Conservation (phyloP, 2,329 filamentous ascomycete genomes). For the Falciphora oryzae region DNA sequence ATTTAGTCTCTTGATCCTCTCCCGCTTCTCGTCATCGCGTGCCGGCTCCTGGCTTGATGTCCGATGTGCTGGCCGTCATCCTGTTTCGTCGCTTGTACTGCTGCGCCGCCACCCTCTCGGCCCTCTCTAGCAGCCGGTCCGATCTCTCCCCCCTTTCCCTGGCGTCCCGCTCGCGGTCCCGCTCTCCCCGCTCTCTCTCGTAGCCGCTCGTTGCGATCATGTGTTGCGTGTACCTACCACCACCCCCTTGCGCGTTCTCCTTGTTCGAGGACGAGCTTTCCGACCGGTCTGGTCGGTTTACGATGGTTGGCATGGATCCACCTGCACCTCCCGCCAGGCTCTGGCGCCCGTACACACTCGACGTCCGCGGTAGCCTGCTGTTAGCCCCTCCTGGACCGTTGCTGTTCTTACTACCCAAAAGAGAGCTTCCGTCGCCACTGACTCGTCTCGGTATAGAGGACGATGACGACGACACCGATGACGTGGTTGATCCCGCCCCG, state of each 20-base stretch:
- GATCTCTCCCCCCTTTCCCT: conserved; percentile 4
- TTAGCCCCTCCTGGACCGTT: conserved; percentile 6
- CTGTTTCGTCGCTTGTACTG: conserved; percentile 7
- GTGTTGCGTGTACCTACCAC: neutral
- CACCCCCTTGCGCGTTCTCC: conserved; percentile 16
- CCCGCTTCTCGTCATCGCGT: neutral
- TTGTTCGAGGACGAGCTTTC: conserved; percentile 22
- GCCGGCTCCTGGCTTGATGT: conserved; percentile 2
- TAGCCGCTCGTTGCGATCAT: neutral
- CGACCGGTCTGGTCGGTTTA: conserved; percentile 14
- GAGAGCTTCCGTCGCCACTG: conserved; percentile 23
- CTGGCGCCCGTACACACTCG: conserved; percentile 21
- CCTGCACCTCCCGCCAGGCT: conserved; percentile 18
- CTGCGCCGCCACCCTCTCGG: conserved; percentile 9
- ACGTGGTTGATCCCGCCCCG: conserved; percentile 13
- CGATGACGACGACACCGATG: conserved; percentile 13
- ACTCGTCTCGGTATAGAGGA: conserved; percentile 27
- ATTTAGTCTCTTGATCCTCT: neutral
- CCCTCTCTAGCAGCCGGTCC: conserved; percentile 9
- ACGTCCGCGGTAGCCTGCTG: conserved; percentile 25
- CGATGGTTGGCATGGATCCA: neutral
- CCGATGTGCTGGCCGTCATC: conserved; percentile 6
- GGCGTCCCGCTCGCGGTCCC: neutral
- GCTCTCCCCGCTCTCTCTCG: neutral
- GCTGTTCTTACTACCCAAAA: conserved; percentile 14